Evolutionary conservation across 202 grass and related monocot genomes (phyloP).

Genomic region (Schoenoplectus triqueter): DNA sequence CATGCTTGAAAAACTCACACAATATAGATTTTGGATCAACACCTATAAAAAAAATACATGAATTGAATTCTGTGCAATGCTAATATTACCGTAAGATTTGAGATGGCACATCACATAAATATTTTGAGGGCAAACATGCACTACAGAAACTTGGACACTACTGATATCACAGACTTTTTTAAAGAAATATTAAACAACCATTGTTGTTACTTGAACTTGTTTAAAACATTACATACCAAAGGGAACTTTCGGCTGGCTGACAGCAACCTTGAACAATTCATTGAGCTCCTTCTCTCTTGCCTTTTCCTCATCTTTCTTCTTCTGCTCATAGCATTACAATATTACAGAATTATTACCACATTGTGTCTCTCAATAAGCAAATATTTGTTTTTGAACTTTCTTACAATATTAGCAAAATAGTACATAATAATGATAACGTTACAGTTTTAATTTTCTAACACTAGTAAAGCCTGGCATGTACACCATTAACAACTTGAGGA

Average conservation of each 20-base stretch:
- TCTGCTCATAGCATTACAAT: conserved; percentile 60
- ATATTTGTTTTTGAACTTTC: background rate
- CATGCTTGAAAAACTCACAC: conserved; percentile 95
- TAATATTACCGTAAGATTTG: conserved; percentile 22
- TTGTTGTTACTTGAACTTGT: background rate
- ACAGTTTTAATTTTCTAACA: too few relatives aligned
- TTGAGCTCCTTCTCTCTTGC: conserved; percentile 97
- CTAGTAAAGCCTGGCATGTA: background rate
- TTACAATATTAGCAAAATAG: background rate
- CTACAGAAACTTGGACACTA: background rate
- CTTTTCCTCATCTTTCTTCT: conserved; percentile 98
- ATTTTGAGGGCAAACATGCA: background rate
- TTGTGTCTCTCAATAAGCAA: background rate
- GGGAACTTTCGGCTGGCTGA: conserved; percentile 97
- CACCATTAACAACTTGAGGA: background rate
- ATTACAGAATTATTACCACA: conserved; percentile 2
- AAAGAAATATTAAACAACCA: background rate
- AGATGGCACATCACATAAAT: background rate
- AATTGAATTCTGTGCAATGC: conserved; percentile 33
- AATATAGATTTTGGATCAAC: conserved; percentile 97
- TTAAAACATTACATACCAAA: conserved; percentile 61
- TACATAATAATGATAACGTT: conserved; percentile 24
- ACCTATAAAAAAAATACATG: conserved; percentile 55
- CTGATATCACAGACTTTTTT: background rate
- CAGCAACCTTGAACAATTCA: conserved; percentile 97